Conservation (phyloP, 257 asterid genomes). For the Solanum lycopersicoides region DNA sequence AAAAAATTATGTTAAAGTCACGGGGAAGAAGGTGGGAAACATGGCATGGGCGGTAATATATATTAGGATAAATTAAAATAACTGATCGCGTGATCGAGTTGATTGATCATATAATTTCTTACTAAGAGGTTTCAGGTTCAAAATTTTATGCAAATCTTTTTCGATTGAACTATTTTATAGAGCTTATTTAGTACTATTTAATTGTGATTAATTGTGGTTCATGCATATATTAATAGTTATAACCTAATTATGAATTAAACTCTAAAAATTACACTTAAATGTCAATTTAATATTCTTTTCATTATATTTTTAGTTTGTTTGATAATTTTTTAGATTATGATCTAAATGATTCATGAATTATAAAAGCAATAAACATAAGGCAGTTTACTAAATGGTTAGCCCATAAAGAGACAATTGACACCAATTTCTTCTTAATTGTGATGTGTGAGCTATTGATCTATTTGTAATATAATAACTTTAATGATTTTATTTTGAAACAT, state of each 20-base stretch:
- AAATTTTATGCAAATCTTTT: too few relatives aligned
- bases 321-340: background rate
- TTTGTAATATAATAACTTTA: too few relatives aligned
- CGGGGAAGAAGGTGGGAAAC: background rate
- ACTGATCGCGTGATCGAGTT: background rate
- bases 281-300: too few relatives aligned
- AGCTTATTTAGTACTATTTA: too few relatives aligned
- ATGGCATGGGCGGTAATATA: background rate
- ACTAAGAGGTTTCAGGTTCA: too few relatives aligned
- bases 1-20: background rate
- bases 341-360: background rate
- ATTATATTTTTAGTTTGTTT: too few relatives aligned
- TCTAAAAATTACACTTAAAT: background rate
- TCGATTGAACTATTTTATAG: fast-evolving
- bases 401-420: background rate
- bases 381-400: background rate
- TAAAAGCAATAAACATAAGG: background rate
- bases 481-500: too few relatives aligned
- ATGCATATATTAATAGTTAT: background rate
- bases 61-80: background rate
- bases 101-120: too few relatives aligned
- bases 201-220: too few relatives aligned
- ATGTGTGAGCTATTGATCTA: too few relatives aligned
- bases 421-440: background rate
- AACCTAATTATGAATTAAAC: background rate